Evolutionary conservation across 2,329 filamentous ascomycete genomes (phyloP).

Genomic region (Herpotrichia juniperi): DNA sequence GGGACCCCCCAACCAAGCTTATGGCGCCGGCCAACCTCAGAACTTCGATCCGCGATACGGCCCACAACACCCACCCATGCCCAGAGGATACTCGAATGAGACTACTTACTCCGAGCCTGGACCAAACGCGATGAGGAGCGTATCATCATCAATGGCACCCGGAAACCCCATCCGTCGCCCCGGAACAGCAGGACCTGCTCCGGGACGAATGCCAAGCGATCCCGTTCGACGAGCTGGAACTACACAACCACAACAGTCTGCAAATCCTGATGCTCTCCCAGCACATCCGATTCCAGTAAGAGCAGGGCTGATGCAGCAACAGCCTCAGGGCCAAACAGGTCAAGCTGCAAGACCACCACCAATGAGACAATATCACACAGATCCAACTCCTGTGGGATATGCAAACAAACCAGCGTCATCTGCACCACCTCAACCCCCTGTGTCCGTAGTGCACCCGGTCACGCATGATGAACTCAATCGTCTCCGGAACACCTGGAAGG

Average conservation of each 20-base stretch:
- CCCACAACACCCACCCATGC: constrained; percentile 34
- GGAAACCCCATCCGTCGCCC: constrained; percentile 35
- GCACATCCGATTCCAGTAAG: constrained; percentile 62
- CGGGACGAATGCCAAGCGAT: constrained; percentile 33
- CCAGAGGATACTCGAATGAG: constrained; percentile 42
- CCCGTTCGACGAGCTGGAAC: constrained; percentile 47
- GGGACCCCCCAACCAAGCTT: constrained; percentile 23
- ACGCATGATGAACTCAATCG: constrained; percentile 79
- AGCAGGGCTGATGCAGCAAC: constrained; percentile 54
- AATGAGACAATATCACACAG: constrained; percentile 58
- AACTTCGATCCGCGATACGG: constrained; percentile 36
- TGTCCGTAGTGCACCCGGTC: constrained; percentile 60
- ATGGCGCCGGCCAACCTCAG: constrained; percentile 23
- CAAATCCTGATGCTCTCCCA: constrained; percentile 62
- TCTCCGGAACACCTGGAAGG: constrained; percentile 71
- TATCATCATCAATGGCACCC: constrained; percentile 30
- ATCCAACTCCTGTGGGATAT: constrained; percentile 46
- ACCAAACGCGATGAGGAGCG: constrained; percentile 36
- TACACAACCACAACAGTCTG: constrained; percentile 33
- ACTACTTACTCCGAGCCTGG: constrained; percentile 45
- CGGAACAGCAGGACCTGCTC: constrained; percentile 37
- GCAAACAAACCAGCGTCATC: constrained; percentile 22
- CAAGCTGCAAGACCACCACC: constrained; percentile 54
- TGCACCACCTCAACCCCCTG: constrained; percentile 20
- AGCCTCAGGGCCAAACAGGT: constrained; percentile 17